Base-by-base conservation (phyloP, 345 rosid genomes). In the Iberis pinnata region DNA sequence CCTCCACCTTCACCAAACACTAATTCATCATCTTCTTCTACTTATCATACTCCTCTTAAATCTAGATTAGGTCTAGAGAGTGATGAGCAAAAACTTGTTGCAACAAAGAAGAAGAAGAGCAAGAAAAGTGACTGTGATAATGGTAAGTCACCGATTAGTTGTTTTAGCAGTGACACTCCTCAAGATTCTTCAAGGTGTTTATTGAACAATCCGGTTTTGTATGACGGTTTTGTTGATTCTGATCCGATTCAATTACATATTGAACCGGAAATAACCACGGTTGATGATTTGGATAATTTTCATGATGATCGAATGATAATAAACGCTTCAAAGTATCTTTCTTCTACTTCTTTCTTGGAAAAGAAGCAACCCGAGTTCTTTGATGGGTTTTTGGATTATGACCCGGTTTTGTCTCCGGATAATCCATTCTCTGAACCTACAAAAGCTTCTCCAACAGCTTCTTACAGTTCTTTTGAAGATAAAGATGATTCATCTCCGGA, bases 241-340 rank as follows among this genome's bases (percentile, higher is more conserved):
- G 67, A 60, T 7, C 71, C 71, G 16, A 39, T 67, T 40, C 40
- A 37, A 5, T 0, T 67, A 67, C 56, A 61, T 40, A 53, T 32
- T 24, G 70, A 59, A 38, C 67, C 58, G 26, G 72, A 54, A 62
- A 60, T 53, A 68, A 68, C 57, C 62, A 38, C 9, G 19, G 40
- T 15, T 14, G 57, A 29, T 37, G 39, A 24, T 29, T 60, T 33
- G 24, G 53, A 46, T 13, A 32, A 33, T 12, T 10, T 14, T 33
- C 52, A 58, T 12, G 65, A 45, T 24, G 72, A 67, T 17, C 49
- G 27, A 12, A 15, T 60, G 20, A 38, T 68, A 8, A 60, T 68
- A 53, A 60, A 68, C 57, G 67, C 95, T 0, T 65, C 95, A 0
- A 80, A 81, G 65, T 76, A 80, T 70, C 69, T 83, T 5, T 56